Evolutionary conservation across 2,329 filamentous ascomycete species (phyloP), one percentile per base, ranked within the genome.

Genomic region (Colletotrichum echinochloae): DNA sequence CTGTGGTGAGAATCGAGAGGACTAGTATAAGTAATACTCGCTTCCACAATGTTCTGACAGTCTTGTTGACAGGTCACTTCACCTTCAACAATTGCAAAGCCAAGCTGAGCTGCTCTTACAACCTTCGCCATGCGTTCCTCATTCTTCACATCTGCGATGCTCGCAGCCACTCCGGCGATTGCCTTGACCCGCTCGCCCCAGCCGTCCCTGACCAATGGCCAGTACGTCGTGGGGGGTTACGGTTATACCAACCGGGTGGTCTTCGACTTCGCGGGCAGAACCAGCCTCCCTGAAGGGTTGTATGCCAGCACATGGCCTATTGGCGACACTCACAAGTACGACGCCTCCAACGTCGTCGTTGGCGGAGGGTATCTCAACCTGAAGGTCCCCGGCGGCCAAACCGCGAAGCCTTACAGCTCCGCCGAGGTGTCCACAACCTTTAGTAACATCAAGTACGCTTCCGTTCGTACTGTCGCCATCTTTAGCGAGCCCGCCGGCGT

Each of bases 391-490:
- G 77, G 77, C 3, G 74, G 76, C 0, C 77, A 79, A 37, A 74
- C 70, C 3, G 33, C 63, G 0, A 74, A 70, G 72, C 77, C 77
- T 0, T 78, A 78, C 55, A 73, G 64, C 20, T 57, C 66, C 14
- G 76, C 65, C 7, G 74, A 79, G 60, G 64, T 79, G 3, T 60
- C 60, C 4, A 79, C 77, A 14, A 56, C 67, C 1, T 63, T 74
- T 9, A 28, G 70, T 0, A 79, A 79, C 64, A 79, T 79, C 52
- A 73, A 71, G 54, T 77, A 78, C 55, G 78, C 77, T 8, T 78
- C 76, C 26, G 75, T 78, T 5, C 70, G 77, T 12, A 78, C 76
- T 1, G 73, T 74, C 0, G 77, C 77, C 3, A 78, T 79, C 20
- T 65, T 79, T 0, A 77, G 68, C 2, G 75, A 78, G 11, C 73